phyloP scores from a whole-genome alignment of 1,284 basidiomycete species.

The Ustilago vetiveriae region DNA sequence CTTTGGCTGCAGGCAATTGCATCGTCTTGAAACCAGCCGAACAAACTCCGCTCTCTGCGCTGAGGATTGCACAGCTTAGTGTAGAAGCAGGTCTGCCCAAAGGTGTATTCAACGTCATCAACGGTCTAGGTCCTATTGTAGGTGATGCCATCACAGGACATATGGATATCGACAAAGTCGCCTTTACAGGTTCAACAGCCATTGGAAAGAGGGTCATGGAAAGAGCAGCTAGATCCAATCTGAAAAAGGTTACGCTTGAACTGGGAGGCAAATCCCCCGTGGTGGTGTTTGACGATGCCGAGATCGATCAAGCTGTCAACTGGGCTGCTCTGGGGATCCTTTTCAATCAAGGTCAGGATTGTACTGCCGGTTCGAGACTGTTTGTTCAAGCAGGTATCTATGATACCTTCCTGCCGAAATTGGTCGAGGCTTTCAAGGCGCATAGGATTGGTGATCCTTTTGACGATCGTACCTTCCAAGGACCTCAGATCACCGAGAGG shows the following conservation, averaged over 20 bases:
- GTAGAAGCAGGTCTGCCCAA: constrained; percentile 82
- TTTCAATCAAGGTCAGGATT: constrained; percentile 72
- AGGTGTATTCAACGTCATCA: constrained; percentile 77
- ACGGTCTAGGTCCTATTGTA: constrained; percentile 81
- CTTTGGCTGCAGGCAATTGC: constrained; percentile 68
- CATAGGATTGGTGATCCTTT: constrained; percentile 83
- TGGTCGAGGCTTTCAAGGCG: constrained; percentile 72
- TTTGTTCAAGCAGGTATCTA: constrained; percentile 76
- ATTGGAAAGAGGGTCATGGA: constrained; percentile 81
- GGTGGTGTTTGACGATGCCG: constrained; percentile 75
- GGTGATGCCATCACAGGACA: constrained; percentile 75
- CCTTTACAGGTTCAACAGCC: constrained; percentile 72
- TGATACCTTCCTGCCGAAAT: constrained; percentile 74
- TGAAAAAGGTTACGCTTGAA: constrained; percentile 82
- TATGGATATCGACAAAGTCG: constrained; percentile 74
- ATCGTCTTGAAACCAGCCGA: constrained; percentile 76
- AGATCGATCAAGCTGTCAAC: constrained; percentile 68
- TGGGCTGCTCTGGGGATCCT: constrained; percentile 82
- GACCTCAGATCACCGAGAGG: constrained; percentile 79
- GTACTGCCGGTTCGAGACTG: constrained; percentile 77
- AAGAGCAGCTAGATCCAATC: constrained; percentile 81
- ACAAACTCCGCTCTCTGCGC: constrained; percentile 74
- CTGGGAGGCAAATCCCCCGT: constrained; percentile 85
- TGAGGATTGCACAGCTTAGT: constrained; percentile 78
- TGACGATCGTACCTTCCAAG: constrained; percentile 76